Percentiles rank a stretch among this genome's conserved stretches.
phyloP scores from a whole-genome alignment of 2,329 filamentous ascomycete species.

The Penicillium sclerotiorum region DNA sequence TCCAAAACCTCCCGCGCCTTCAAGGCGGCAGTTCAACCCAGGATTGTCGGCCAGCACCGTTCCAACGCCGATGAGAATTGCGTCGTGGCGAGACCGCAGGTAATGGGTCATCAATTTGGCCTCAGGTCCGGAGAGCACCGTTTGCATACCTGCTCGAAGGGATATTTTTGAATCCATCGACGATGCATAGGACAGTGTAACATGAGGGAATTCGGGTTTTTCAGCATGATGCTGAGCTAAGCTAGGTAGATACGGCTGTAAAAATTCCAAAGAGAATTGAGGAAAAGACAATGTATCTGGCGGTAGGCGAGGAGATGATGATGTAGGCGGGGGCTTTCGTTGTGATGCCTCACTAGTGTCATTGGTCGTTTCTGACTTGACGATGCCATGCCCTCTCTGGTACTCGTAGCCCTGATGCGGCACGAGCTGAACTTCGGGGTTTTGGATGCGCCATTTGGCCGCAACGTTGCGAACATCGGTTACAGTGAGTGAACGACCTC shows the following conservation, averaged over 20 bases:
- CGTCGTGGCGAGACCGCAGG: conserved; percentile 77
- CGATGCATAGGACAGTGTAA: conserved; percentile 87
- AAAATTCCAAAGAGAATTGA: conserved; percentile 46
- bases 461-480: conserved; percentile 53
- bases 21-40: conserved; percentile 77
- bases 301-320: conserved; percentile 27
- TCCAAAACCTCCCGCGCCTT: conserved; percentile 60
- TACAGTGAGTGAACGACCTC: conserved; percentile 50
- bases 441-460: conserved; percentile 51
- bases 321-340: conserved; percentile 11
- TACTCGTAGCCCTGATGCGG: conserved; percentile 51
- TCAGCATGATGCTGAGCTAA: conserved; percentile 21
- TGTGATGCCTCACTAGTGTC: conserved; percentile 14
- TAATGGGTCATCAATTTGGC: conserved; percentile 94
- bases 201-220: conserved; percentile 50
- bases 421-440: conserved; percentile 46
- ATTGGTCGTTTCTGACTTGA: conserved; percentile 31
- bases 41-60: conserved; percentile 86
- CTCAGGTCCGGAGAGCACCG: conserved; percentile 75
- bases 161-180: conserved; percentile 84
- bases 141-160: conserved; percentile 76
- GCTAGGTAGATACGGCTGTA: conserved; percentile 56
- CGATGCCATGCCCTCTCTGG: conserved; percentile 47
- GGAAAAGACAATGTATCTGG: conserved; percentile 51
- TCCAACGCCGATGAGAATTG: conserved; percentile 81